Conservation (phyloP, 2,329 filamentous ascomycete species). For the Cytospora piceae region DNA sequence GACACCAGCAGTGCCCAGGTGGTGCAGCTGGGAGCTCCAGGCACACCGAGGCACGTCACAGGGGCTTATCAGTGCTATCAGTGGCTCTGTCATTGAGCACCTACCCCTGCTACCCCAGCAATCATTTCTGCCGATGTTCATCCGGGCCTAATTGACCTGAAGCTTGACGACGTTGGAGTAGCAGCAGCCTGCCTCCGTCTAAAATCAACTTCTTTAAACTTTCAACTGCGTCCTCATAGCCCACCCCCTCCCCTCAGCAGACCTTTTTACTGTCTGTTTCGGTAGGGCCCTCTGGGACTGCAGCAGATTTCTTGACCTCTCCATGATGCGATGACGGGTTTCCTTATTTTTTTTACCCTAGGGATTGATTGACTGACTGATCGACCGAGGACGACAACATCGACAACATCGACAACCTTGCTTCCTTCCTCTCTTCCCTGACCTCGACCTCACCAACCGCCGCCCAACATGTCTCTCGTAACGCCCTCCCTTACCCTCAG, state of each 20-base stretch:
- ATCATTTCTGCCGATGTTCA: neutral
- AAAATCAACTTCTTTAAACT: neutral
- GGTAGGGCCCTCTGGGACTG: conserved; percentile 11
- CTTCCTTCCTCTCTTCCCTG: neutral
- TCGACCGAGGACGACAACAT: conserved; percentile 1
- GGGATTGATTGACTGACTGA: conserved; percentile 1
- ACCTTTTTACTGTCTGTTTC: conserved; percentile 14
- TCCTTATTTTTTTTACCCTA: neutral
- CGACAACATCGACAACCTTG: neutral
- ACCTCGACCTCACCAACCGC: neutral
- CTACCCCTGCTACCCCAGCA: neutral
- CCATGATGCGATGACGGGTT: conserved; percentile 15
- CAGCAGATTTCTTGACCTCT: neutral
- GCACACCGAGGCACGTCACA: conserved; percentile 1
- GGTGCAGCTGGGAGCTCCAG: neutral
- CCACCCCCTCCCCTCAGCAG: conserved; percentile 6
- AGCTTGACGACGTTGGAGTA: neutral
- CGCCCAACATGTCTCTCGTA: conserved; percentile 47
- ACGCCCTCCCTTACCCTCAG: conserved; percentile 65
- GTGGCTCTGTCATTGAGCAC: neutral
- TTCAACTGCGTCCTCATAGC: conserved; percentile 10
- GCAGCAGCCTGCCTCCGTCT: neutral
- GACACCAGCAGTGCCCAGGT: neutral
- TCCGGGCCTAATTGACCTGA: neutral
- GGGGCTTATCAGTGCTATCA: conserved; percentile 10